Evolutionary conservation across 2,329 filamentous ascomycete genomes (phyloP).

Genomic region (Aspergillus sclerotialis): DNA sequence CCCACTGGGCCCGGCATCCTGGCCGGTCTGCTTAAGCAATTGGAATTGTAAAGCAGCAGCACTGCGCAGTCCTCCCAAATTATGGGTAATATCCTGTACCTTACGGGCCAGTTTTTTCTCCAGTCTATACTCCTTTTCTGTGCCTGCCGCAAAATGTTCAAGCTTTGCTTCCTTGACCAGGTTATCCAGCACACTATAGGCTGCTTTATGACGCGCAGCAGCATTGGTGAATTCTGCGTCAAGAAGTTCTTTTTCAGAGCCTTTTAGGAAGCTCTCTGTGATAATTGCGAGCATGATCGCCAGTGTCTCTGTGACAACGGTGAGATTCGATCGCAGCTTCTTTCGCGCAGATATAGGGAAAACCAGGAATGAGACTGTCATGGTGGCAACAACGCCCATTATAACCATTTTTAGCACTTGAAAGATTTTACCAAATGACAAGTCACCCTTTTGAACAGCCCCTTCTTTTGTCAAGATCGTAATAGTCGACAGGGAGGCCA

Average conservation of each 20-base stretch:
- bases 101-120: conserved; percentile 76
- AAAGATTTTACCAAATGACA: conserved; percentile 72
- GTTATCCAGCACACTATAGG: conserved; percentile 64
- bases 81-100: conserved; percentile 77
- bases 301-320: conserved; percentile 65
- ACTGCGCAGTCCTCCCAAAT: conserved; percentile 82
- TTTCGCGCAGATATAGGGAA: conserved; percentile 71
- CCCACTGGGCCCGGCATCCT: conserved; percentile 10
- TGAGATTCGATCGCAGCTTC: conserved; percentile 66
- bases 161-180: conserved; percentile 79
- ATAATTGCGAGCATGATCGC: conserved; percentile 77
- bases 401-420: conserved; percentile 78
- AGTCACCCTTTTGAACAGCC: conserved; percentile 71
- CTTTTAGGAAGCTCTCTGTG: conserved; percentile 74
- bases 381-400: conserved; percentile 67
- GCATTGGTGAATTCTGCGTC: conserved; percentile 59
- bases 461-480: conserved; percentile 88
- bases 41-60: conserved; percentile 85
- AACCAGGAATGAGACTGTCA: conserved; percentile 68
- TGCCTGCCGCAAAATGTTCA: conserved; percentile 77
- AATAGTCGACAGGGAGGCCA: conserved; percentile 83
- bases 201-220: conserved; percentile 57
- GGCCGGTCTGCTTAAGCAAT: conserved; percentile 59
- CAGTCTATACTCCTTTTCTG: conserved; percentile 69
- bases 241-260: conserved; percentile 69